These are phyloP conservation scores for Arabis hirsuta DNA, from an alignment of 345 rosid species.

Conservation along the genomic window DNA sequence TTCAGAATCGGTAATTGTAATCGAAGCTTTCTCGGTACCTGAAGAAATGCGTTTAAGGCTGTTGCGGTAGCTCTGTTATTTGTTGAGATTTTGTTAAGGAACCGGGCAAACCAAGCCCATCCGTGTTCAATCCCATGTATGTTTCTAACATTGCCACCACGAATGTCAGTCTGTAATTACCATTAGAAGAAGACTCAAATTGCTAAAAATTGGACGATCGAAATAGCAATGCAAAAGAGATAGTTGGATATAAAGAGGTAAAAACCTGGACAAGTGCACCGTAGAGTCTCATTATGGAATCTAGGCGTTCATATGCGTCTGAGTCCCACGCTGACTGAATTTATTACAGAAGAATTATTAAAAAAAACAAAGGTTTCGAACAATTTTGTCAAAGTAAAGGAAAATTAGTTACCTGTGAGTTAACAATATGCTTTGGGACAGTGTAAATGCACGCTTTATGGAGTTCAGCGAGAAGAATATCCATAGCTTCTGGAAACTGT, in stretches of 20 bases:
- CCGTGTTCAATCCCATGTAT: constrained; percentile 74
- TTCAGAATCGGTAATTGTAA: constrained; percentile 1
- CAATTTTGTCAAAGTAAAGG: constrained; percentile 11
- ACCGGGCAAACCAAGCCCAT: constrained; percentile 88
- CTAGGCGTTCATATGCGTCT: constrained; percentile 63
- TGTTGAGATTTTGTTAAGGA: constrained; percentile 66
- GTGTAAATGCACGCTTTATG: constrained; percentile 89
- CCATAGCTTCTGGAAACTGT: constrained; percentile 82
- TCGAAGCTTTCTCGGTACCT: constrained; percentile 18
- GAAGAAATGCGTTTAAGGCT: constrained; percentile 69
- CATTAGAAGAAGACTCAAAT: constrained; percentile 25
- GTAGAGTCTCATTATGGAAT: constrained; percentile 77
- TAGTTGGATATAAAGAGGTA: neutral
- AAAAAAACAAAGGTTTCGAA: neutral
- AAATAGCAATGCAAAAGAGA: constrained; percentile 1
- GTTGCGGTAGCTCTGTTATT: constrained; percentile 66
- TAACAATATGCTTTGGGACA: constrained; percentile 77
- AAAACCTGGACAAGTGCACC: constrained; percentile 92
- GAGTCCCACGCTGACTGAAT: constrained; percentile 71
- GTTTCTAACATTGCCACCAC: constrained; percentile 52
- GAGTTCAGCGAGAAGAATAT: constrained; percentile 84
- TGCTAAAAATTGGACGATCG: neutral
- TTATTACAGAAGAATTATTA: neutral
- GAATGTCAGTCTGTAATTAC: constrained; percentile 64
- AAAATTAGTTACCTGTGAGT: constrained; percentile 60